Evolutionary conservation across 768 basidiomycete genomes (phyloP), one percentile per base, ranked within the genome.

Genomic region (Trametes punicea): DNA sequence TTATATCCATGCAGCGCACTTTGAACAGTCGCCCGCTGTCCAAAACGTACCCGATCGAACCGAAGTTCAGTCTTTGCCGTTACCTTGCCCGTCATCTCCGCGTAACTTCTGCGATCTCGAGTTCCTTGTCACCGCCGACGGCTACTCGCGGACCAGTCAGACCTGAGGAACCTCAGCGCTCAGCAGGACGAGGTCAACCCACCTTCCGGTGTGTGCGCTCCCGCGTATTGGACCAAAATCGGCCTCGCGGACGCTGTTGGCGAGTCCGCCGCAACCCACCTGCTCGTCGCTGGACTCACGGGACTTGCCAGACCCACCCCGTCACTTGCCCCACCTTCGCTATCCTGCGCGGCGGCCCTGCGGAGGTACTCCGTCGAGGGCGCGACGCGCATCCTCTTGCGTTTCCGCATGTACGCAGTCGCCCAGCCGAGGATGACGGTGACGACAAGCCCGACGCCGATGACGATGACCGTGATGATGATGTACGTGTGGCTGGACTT

Each of bases 351-450:
- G 21, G 33, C 54, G 7, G 46, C 46, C 26, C 55, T 45, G 25
- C 27, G 31, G 5, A 49, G 27, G 26, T 46, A 56, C 41, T 30
- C 41, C 48, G 47, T 44, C 25, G 55, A 56, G 13, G 55, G 55
- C 33, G 55, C 48, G 33, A 45, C 33, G n/a, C 48, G 55, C 7
- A 25, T 44, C 31, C 31, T 20, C 47, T 31, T 36, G 23, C 48
- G 25, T 18, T 46, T 31, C 34, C 42, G 31, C 26, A 16, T 16
- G 34, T 18, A 13, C 18, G 10, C 2, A 31, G 45, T 13, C 41
- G 25, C 33, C 25, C 16, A 21, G 15, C 40, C 55, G 31, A 45
- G 26, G 13, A 36, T 23, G 31, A 20, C 41, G 21, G 23, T 27
- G 18, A 45, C n/a, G 15, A 45, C 5, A 8, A 56, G 2, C 11